Percentiles rank a stretch among this genome's conserved stretches.
phyloP scores from a whole-genome alignment of 768 basidiomycete species.

The Phylloporus sp. region DNA sequence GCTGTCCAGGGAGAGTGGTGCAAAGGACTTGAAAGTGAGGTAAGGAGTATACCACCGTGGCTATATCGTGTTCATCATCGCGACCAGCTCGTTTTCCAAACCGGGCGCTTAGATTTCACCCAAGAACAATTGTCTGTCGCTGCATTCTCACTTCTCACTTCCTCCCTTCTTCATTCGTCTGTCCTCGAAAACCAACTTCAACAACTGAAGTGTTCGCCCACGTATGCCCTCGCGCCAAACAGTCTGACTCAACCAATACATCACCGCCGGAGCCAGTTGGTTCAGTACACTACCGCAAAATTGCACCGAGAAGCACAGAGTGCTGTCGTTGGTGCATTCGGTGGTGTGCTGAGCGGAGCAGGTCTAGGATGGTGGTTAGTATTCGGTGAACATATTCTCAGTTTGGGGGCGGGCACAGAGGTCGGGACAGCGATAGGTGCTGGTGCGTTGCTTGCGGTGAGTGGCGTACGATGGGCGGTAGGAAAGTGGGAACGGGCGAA shows the following conservation, averaged over 20 bases:
- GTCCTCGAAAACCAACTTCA: slow-evolving; percentile 55
- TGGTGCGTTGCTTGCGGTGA: slow-evolving; percentile 47
- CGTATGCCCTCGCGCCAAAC: slow-evolving; percentile 39
- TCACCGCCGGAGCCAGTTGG: slow-evolving; percentile 48
- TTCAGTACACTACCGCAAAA: slow-evolving; percentile 48
- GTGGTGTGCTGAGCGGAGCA: slow-evolving; percentile 44
- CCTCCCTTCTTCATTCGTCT: slow-evolving; percentile 42
- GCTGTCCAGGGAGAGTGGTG: slow-evolving; percentile 36
- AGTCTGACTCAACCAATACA: slow-evolving; percentile 49
- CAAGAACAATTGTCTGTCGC: slow-evolving; percentile 42
- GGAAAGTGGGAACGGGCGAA: slow-evolving; percentile 67
- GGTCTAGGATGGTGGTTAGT: slow-evolving; percentile 53
- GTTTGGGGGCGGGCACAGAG: slow-evolving; percentile 38
- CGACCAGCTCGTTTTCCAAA: slow-evolving; percentile 55
- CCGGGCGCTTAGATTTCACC: slow-evolving; percentile 49
- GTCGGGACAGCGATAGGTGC: slow-evolving; percentile 55
- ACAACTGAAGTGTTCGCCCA: slow-evolving; percentile 46
- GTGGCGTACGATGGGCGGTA: slow-evolving; percentile 57
- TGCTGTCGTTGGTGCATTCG: slow-evolving; percentile 46
- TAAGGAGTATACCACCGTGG: slow-evolving; percentile 13
- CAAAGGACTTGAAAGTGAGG: slow-evolving; percentile 48
- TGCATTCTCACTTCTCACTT: slow-evolving; percentile 37
- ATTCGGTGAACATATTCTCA: slow-evolving; percentile 38
- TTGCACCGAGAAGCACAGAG: slow-evolving; percentile 65
- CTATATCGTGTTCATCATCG: background rate